Conservation (phyloP, 352 stramenopile genomes). For the Ophiocytium majus region DNA sequence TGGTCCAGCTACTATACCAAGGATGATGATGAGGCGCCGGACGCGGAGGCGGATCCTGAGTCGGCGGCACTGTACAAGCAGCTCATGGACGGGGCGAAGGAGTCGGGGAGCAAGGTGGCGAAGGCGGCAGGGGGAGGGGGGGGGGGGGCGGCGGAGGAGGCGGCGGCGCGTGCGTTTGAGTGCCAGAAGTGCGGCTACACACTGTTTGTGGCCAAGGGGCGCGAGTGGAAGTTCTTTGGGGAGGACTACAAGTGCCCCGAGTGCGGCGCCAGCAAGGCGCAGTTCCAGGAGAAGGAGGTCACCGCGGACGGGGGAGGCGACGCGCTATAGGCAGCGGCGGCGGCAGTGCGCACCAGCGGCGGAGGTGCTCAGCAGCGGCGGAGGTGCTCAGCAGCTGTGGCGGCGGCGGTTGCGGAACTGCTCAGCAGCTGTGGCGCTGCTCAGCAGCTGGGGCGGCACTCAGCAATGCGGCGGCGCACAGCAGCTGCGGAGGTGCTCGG, state of each 20-base stretch:
- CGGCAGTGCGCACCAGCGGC: no score
- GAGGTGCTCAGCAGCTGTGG: no score
- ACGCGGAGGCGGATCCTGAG: not conserved
- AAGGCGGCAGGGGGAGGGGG: not conserved
- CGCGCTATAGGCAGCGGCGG: no score
- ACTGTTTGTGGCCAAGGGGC: constrained; percentile 54
- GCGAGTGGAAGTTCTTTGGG: constrained; percentile 54
- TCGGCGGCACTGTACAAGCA: not conserved
- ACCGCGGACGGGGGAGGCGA: no score
- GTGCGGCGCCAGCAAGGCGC: constrained; percentile 44
- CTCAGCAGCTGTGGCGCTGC: no score
- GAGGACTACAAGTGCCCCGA: constrained; percentile 55
- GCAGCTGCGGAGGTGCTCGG: no score
- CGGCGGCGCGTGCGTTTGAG: constrained; percentile 32
- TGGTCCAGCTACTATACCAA: not conserved
- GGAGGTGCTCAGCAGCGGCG: no score
- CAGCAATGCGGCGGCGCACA: no score
- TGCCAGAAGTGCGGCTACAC: constrained; percentile 48
- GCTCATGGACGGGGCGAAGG: not conserved
- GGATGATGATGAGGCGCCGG: not conserved
- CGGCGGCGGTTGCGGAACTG: no score
- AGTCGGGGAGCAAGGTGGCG: not conserved
- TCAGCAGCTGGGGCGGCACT: no score
- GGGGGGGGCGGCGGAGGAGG: constrained; percentile 17
- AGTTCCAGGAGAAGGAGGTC: constrained; percentile 34